Conservation (phyloP, 768 basidiomycete genomes). For the Naganishia friedmannii region DNA sequence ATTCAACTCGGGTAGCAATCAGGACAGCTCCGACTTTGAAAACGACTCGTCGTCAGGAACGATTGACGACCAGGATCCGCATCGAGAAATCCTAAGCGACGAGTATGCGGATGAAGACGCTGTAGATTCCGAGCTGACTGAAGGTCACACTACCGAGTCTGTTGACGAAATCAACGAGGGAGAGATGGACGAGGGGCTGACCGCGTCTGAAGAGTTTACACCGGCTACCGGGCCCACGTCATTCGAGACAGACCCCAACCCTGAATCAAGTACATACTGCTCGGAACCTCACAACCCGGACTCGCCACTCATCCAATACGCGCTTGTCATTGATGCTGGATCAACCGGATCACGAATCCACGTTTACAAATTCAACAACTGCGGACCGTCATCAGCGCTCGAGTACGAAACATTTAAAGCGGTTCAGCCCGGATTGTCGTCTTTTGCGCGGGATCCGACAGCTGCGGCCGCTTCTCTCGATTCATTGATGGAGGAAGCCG, state of each 20-base stretch:
- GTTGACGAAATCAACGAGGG: constrained; percentile 39
- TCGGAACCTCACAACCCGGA: constrained; percentile 57
- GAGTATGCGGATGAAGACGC: constrained; percentile 2
- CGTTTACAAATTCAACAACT: constrained; percentile 97
- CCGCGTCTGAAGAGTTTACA: constrained; percentile 30
- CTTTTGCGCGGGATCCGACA: constrained; percentile 60
- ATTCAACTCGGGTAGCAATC: background rate
- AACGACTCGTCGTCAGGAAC: constrained; percentile 34
- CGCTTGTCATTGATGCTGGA: constrained; percentile 96
- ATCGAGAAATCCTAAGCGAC: constrained; percentile 25
- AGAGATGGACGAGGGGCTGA: constrained; percentile 30
- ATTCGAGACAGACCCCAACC: constrained; percentile 72
- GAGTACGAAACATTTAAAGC: constrained; percentile 92
- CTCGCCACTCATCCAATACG: constrained; percentile 75
- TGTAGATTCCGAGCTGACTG: constrained; percentile 9
- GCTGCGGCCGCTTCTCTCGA: constrained; percentile 78
- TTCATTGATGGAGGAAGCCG: constrained; percentile 72
- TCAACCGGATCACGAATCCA: constrained; percentile 97
- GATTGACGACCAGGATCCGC: constrained; percentile 29
- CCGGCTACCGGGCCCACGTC: constrained; percentile 53
- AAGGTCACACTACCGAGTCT: constrained; percentile 34
- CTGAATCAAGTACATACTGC: constrained; percentile 70
- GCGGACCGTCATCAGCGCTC: constrained; percentile 67
- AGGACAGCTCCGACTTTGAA: constrained; percentile 12
- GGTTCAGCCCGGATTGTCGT: constrained; percentile 74